Percentiles rank a stretch among this genome's conserved stretches.
Conservation (phyloP, 495 filamentous ascomycete genomes). For the Hyphodiscus hymeniophilus region DNA sequence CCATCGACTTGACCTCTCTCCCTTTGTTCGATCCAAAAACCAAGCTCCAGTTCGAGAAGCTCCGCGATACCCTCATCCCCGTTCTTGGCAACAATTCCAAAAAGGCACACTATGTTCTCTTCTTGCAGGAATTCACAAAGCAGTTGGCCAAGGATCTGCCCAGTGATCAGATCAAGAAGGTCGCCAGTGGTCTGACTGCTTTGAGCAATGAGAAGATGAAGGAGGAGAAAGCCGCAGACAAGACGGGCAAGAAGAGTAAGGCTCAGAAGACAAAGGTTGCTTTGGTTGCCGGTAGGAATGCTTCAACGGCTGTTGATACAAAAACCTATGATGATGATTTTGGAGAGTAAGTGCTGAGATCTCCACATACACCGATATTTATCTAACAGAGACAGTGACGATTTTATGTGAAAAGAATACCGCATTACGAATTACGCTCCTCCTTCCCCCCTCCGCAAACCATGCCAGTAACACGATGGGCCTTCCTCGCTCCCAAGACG, state of each 20-base stretch:
- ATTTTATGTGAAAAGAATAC: conserved; percentile 51
- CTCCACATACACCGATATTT: conserved; percentile 4
- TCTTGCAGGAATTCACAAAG: conserved; percentile 86
- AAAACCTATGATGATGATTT: conserved; percentile 68
- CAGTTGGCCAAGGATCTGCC: conserved; percentile 79
- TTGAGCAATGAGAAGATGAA: conserved; percentile 97
- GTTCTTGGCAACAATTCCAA: conserved; percentile 65
- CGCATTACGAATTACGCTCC: conserved; percentile 8
- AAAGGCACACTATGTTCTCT: conserved; percentile 83
- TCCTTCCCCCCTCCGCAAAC: conserved; percentile 1
- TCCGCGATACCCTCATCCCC: conserved; percentile 68
- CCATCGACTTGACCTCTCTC: conserved; percentile 70
- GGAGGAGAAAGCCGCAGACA: conserved; percentile 92
- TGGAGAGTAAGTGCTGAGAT: conserved; percentile 56
- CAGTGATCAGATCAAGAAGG: conserved; percentile 91
- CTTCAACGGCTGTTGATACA: conserved; percentile 53
- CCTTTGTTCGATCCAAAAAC: conserved; percentile 83
- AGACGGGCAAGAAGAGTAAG: conserved; percentile 94
- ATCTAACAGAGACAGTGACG: conserved; percentile 34
- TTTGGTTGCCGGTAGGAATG: conserved; percentile 62
- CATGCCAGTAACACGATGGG: conserved; percentile 5
- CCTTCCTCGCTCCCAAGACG: background rate
- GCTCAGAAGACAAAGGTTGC: conserved; percentile 88
- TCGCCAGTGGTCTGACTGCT: conserved; percentile 73
- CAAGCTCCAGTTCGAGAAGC: conserved; percentile 70